Conservation (phyloP, 2,329 filamentous ascomycete genomes). For the Plenodomus tracheiphilus region DNA sequence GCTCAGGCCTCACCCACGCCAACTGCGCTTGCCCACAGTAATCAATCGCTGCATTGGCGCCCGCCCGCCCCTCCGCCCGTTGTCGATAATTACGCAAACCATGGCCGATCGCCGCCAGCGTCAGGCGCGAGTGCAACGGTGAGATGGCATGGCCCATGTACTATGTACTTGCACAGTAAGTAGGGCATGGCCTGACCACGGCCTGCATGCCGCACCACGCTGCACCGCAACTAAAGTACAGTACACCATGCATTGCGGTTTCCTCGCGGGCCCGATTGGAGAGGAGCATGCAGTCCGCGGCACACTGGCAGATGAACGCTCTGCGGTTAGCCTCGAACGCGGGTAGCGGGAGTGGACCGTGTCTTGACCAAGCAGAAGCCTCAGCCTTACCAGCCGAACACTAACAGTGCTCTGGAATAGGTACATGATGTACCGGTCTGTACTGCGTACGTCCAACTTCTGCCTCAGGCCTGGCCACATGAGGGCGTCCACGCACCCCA, state of each 20-base stretch:
- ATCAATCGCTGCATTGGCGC: slow-evolving; percentile 21
- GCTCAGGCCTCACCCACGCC: slow-evolving; percentile 25
- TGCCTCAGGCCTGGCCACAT: neutral
- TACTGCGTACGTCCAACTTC: too few relatives aligned
- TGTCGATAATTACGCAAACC: slow-evolving; percentile 22
- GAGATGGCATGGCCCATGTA: slow-evolving; percentile 17
- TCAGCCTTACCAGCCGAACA: slow-evolving; percentile 1
- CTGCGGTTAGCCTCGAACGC: slow-evolving; percentile 8
- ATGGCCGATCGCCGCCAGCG: slow-evolving; percentile 21
- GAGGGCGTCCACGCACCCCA: neutral
- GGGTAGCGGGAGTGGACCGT: slow-evolving; percentile 17
- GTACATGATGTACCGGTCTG: too few relatives aligned
- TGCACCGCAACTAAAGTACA: slow-evolving; percentile 3
- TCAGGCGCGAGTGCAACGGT: slow-evolving; percentile 16
- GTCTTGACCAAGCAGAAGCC: neutral
- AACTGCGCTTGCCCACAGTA: slow-evolving; percentile 19
- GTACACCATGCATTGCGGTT: too few relatives aligned
- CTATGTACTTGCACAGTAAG: too few relatives aligned
- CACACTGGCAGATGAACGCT: slow-evolving; percentile 6
- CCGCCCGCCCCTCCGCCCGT: slow-evolving; percentile 26
- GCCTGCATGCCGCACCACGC: neutral
- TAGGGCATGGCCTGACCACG: neutral
- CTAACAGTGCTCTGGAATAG: neutral
- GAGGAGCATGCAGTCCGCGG: slow-evolving; percentile 6
- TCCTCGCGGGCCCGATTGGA: neutral